Conservation (phyloP, 1,284 basidiomycete genomes). For the Cystobasidium pallidum region DNA sequence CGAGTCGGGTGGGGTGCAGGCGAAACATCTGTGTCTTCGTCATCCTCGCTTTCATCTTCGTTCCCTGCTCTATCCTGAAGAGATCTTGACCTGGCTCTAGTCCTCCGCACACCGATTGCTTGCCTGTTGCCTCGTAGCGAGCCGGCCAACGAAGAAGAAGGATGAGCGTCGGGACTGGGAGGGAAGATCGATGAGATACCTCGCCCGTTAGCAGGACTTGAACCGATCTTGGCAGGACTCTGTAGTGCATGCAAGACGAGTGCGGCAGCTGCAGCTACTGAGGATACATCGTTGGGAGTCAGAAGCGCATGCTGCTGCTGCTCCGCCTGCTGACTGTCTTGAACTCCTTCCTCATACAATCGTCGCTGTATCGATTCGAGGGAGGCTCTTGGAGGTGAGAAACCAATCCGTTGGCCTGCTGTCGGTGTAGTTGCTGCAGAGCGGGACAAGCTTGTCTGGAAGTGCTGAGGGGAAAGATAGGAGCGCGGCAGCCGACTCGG, state of each 20-base stretch:
- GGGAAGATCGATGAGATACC: constrained; percentile 30
- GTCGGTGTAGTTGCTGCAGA: constrained; percentile 2
- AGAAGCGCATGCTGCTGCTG: constrained; percentile 1
- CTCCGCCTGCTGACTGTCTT: not conserved
- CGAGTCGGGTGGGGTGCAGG: constrained; percentile 3
- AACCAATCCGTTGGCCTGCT: not conserved
- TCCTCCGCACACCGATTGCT: not conserved
- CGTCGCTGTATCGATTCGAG: constrained; percentile 13
- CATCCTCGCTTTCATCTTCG: not conserved
- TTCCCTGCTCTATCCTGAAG: not conserved
- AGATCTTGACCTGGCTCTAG: constrained; percentile 13
- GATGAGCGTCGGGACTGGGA: constrained; percentile 29
- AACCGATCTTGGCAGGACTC: constrained; percentile 36
- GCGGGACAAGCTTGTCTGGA: not conserved
- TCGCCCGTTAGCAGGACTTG: constrained; percentile 27
- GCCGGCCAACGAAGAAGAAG: not conserved
- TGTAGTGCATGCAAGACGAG: constrained; percentile 32
- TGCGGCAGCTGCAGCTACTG: constrained; percentile 2
- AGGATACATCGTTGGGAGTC: not conserved
- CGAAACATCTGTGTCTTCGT: constrained; percentile 13
- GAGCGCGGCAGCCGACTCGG: not conserved
- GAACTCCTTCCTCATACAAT: constrained; percentile 12
- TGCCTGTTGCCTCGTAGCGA: not conserved
- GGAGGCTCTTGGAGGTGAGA: constrained; percentile 5
- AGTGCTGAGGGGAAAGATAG: not conserved